phyloP scores from a whole-genome alignment of 148 eudicot genomes.

The Polygonum maritimum region DNA sequence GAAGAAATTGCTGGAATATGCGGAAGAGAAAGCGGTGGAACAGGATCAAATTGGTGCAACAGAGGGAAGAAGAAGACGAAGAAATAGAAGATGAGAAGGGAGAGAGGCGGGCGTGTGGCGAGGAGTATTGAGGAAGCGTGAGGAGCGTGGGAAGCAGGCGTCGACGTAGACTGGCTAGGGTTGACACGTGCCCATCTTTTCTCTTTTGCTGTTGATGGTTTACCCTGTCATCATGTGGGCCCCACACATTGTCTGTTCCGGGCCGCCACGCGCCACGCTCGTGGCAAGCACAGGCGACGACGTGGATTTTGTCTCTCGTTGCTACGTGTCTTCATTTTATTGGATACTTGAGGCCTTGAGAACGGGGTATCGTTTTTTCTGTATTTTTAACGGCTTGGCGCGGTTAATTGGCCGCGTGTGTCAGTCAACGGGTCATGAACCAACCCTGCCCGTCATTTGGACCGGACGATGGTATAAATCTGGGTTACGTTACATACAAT shows the following conservation, averaged over 20 bases:
- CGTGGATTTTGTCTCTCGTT: background rate
- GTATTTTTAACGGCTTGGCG: background rate
- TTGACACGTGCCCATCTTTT: slow-evolving; percentile 3
- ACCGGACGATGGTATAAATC: background rate
- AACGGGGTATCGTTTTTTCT: background rate
- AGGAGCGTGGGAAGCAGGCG: slow-evolving; percentile 5
- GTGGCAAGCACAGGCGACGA: background rate
- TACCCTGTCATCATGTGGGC: background rate
- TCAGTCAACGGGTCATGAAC: background rate
- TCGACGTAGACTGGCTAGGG: background rate
- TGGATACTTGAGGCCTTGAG: background rate
- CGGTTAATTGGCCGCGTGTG: background rate
- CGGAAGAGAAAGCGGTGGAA: background rate
- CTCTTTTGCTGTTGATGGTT: slow-evolving; percentile 1
- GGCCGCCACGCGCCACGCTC: background rate
- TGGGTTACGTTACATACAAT: background rate
- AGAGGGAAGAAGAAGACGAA: background rate
- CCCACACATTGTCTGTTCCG: background rate
- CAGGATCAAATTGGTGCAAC: background rate
- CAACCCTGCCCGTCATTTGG: background rate
- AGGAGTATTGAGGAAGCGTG: slow-evolving; percentile 4
- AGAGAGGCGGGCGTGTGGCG: slow-evolving; percentile 4
- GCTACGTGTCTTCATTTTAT: background rate
- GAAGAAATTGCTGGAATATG: background rate
- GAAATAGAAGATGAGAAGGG: background rate